These are phyloP conservation scores for Globisporangium perplexum DNA, from an alignment of 352 stramenopile genomes.

Conservation along the genomic window DNA sequence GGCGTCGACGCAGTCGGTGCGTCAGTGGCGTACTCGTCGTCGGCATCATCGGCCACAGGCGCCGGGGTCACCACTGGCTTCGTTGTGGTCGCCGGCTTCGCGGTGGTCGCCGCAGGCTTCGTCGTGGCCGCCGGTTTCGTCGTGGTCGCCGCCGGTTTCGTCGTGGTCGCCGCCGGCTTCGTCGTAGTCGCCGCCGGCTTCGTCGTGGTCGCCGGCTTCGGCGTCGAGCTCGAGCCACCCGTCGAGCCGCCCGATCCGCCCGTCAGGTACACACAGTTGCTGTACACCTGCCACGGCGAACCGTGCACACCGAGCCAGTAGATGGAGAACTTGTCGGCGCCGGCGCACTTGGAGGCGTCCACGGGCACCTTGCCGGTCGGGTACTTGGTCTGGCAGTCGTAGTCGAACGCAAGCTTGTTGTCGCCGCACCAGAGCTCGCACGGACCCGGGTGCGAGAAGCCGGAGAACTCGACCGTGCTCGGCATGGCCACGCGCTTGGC, in stretches of 20 bases:
- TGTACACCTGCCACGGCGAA: constrained; percentile 58
- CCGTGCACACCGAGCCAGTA: constrained; percentile 59
- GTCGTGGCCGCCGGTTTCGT: constrained; percentile 2
- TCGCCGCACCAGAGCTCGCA: constrained; percentile 63
- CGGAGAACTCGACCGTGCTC: constrained; percentile 31
- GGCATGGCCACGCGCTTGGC: constrained; percentile 27
- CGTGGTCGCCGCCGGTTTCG: constrained; percentile 3
- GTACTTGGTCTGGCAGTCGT: constrained; percentile 44
- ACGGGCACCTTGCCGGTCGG: constrained; percentile 27
- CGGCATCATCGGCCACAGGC: constrained; percentile 11
- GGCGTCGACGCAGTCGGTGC: constrained; percentile 1
- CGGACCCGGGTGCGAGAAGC: constrained; percentile 49
- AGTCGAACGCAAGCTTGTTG: constrained; percentile 37
- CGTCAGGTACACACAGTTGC: constrained; percentile 44
- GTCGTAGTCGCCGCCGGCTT: constrained; percentile 1
- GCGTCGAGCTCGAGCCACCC: constrained; percentile 5
- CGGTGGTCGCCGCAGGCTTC: constrained; percentile 2
- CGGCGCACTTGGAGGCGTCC: constrained; percentile 29
- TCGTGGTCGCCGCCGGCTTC: constrained; percentile 2
- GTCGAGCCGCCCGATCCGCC: constrained; percentile 7
- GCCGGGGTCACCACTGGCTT: constrained; percentile 9
- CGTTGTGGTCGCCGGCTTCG: not conserved
- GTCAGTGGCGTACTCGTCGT: constrained; percentile 9
- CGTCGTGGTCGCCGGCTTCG: constrained; percentile 5
- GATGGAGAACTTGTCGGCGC: constrained; percentile 23